A percentile compares a stretch with the other conserved stretches of the same genome.
Conservation (phyloP, 305 asterid genomes). For the Fraxinus greggii region DNA sequence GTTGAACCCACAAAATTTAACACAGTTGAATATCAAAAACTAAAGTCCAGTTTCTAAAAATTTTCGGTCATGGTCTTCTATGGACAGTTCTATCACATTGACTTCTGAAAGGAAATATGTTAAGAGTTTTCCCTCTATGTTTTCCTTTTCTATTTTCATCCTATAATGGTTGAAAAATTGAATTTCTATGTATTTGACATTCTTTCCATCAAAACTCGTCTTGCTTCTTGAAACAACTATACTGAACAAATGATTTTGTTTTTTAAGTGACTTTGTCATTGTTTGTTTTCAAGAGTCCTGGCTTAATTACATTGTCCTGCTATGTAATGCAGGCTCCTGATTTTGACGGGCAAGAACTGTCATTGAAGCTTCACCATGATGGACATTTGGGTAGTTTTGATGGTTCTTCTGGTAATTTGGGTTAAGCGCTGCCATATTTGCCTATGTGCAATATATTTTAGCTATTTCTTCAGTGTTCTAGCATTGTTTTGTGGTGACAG, state of each 20-base stretch:
- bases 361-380: constrained; percentile 45
- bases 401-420: constrained; percentile 46
- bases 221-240: background rate
- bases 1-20: background rate
- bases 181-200: background rate
- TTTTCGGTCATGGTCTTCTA: background rate
- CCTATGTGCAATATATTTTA: background rate
- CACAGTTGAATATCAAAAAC: background rate
- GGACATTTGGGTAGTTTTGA: constrained; percentile 49
- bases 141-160: background rate
- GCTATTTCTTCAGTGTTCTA: constrained; percentile 1
- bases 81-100: background rate
- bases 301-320: background rate
- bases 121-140: background rate
- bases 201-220: background rate
- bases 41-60: background rate
- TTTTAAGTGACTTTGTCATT: background rate
- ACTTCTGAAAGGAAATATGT: background rate
- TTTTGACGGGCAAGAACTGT: constrained; percentile 45
- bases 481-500: constrained; percentile 32
- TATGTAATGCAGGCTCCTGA: constrained; percentile 36
- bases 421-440: constrained; percentile 1
- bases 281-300: background rate
- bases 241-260: background rate
- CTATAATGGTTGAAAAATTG: background rate